phyloP scores from a whole-genome alignment of 164 flowering plant species.

The Nymphaea colorata region DNA sequence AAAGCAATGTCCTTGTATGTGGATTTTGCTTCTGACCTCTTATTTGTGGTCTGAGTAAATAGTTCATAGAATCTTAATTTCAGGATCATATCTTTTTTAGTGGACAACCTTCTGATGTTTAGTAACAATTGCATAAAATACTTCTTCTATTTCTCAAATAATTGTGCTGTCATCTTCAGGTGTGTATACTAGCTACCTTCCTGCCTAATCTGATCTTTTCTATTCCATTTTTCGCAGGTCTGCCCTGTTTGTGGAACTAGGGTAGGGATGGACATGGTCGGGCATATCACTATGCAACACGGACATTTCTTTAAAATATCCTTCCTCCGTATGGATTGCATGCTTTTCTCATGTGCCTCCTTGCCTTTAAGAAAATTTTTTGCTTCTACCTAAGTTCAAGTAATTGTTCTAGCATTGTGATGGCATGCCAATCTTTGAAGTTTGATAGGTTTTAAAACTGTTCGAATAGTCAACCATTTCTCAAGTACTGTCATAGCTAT shows the following conservation, averaged over 20 bases:
- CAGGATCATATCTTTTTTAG: background rate
- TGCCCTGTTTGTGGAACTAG: conserved; percentile 67
- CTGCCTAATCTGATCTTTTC: background rate
- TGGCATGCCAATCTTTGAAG: no score
- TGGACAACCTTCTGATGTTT: no score
- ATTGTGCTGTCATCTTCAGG: background rate
- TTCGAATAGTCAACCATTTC: background rate
- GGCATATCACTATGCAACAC: conserved; percentile 61
- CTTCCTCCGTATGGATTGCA: conserved; percentile 12
- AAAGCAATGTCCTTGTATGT: no score
- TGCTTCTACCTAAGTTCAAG: background rate
- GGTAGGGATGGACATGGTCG: conserved; percentile 70
- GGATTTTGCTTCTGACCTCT: no score
- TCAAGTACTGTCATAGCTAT: background rate
- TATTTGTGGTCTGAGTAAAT: no score
- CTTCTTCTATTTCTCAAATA: background rate
- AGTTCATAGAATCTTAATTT: background rate
- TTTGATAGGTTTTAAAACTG: no score
- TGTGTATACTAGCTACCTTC: background rate
- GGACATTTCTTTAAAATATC: conserved; percentile 67
- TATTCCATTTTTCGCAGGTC: conserved; percentile 29
- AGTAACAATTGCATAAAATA: no score
- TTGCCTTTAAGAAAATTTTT: background rate
- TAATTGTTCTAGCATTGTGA: background rate
- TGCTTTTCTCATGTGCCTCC: background rate